A percentile compares a stretch with the other conserved stretches of the same genome.
These are phyloP conservation scores for Stropharia rugosoannulata DNA, from an alignment of 768 basidiomycete genomes.

Conservation along the genomic window DNA sequence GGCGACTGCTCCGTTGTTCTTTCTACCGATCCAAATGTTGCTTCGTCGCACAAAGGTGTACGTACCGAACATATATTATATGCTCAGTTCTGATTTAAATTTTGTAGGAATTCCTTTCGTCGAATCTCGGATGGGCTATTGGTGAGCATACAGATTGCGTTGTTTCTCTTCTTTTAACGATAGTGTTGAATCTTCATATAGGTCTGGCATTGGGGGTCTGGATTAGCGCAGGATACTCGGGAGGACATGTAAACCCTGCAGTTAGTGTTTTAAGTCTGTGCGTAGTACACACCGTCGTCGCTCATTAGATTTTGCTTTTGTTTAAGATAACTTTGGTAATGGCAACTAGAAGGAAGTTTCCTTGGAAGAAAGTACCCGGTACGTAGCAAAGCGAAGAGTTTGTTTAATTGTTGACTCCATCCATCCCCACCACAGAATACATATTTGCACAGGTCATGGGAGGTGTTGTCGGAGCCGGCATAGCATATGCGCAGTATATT, in stretches of 20 bases:
- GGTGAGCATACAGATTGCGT: constrained; percentile 8
- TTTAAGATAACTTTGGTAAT: constrained; percentile 67
- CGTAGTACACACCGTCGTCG: neutral
- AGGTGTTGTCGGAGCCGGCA: constrained; percentile 54
- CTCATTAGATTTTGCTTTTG: neutral
- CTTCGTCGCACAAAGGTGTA: constrained; percentile 54
- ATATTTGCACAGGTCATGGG: constrained; percentile 58
- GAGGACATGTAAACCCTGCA: constrained; percentile 77
- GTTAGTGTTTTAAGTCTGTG: constrained; percentile 30
- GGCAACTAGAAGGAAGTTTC: constrained; percentile 70
- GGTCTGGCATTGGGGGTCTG: constrained; percentile 62
- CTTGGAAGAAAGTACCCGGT: constrained; percentile 77
- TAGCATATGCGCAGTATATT: constrained; percentile 64
- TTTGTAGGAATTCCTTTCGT: constrained; percentile 43
- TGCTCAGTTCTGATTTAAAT: neutral
- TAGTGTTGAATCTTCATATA: neutral
- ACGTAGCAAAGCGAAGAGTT: neutral
- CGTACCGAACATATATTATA: constrained; percentile 1
- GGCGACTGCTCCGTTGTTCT: constrained; percentile 55
- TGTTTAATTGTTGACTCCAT: neutral
- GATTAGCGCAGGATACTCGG: constrained; percentile 64
- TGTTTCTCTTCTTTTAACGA: neutral
- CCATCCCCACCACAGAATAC: constrained; percentile 17
- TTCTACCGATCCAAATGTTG: constrained; percentile 43
- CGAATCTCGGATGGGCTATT: constrained; percentile 38